Conservation (phyloP, 2,329 filamentous ascomycete genomes). For the Apiospora sp. region DNA sequence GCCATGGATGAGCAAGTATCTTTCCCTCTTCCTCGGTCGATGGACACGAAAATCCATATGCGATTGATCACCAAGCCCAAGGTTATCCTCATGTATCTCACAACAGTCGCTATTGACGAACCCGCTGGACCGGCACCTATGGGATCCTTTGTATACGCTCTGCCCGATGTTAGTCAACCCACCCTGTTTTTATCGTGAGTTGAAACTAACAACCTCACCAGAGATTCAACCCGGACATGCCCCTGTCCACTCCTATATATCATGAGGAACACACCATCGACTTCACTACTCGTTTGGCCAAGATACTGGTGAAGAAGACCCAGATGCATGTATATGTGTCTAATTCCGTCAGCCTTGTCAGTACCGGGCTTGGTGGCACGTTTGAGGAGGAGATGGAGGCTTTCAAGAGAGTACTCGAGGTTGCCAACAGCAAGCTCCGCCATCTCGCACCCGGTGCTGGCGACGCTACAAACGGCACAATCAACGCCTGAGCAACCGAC, state of each 20-base stretch:
- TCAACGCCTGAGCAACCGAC: constrained; percentile 21
- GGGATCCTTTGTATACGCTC: constrained; percentile 92
- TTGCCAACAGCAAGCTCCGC: constrained; percentile 66
- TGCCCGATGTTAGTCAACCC: constrained; percentile 76
- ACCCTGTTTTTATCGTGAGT: constrained; percentile 24
- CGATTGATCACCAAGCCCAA: constrained; percentile 66
- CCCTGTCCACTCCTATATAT: constrained; percentile 82
- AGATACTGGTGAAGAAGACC: constrained; percentile 78
- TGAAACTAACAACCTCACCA: constrained; percentile 36
- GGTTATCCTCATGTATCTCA: constrained; percentile 67
- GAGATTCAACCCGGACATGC: constrained; percentile 64
- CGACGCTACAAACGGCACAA: constrained; percentile 32
- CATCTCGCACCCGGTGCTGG: constrained; percentile 40
- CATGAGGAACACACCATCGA: constrained; percentile 79
- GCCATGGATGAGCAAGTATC: constrained; percentile 55
- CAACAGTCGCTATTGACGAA: constrained; percentile 64
- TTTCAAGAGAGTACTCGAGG: constrained; percentile 76
- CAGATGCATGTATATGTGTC: constrained; percentile 86
- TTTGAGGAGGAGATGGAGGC: constrained; percentile 96
- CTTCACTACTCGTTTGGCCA: constrained; percentile 85
- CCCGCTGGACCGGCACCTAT: constrained; percentile 62
- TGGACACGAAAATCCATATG: constrained; percentile 68
- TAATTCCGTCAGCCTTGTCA: constrained; percentile 82
- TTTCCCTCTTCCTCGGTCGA: constrained; percentile 65
- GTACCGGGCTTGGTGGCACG: constrained; percentile 77